Base-by-base conservation (phyloP, 1,284 basidiomycete species). In the Apiotrichum laibachii region DNA sequence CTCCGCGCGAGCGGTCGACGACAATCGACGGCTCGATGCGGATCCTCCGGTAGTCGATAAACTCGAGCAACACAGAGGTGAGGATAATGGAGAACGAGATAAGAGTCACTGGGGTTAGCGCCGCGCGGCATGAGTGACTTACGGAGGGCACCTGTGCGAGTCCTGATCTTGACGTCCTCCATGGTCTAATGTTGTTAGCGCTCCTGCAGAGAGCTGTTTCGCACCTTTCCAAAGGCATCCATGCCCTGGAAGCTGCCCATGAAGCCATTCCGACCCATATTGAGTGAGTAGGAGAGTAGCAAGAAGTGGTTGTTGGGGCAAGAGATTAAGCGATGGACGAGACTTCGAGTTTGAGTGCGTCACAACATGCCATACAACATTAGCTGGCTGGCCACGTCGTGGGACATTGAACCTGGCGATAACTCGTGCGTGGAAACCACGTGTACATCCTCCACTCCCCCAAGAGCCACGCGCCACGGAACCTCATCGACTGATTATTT, bases 111-210 rank as follows among this genome's bases (percentile, higher is more conserved):
- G 67, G 62, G 26, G 57, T 60, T 16, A 61, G 61, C 57, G 13
- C 6, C 5, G 11, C 18, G 46, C 21, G 19, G 11, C 9, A n/a
- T 39, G 33, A 7, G 8, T 12, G 11, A 2, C 53, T 57, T 35
- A 94, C 92, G 82, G 69, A 95, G 81, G 69, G 91, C 92, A 67
- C 92, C 92, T 43, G 90, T 93, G 64, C 90, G 85, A 44, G 94
- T 97, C 82, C 92, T 92, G 80, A 97, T 90, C 81, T 96, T 96
- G 65, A 97, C 93, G 83, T 97, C 93, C 74, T 97, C 93, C 79
- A 90, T 91, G 40, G 93, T 97, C 94, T 95, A 57, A 40, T 63
- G 55, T 54, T 26, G 47, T 63, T 53, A 58, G 58, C 22, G 13
- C 19, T 37, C 5, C 15, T 37, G 37, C 11, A 10, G 37, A 10